Conservation (phyloP, 2,329 filamentous ascomycete genomes). For the Cladosporium sp. region DNA sequence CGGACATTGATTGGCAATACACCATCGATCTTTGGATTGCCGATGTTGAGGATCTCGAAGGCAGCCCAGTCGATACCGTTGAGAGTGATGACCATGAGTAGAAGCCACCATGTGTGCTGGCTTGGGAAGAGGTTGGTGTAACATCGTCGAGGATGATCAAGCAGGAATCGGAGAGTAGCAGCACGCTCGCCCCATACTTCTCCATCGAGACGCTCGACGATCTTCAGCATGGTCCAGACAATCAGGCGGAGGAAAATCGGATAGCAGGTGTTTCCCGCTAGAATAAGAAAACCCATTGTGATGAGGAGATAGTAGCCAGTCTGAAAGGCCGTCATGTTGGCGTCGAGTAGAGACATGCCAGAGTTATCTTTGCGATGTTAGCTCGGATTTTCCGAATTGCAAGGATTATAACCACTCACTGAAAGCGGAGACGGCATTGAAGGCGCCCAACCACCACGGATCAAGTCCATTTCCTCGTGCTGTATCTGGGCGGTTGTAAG, state of each 20-base stretch:
- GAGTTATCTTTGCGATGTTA: constrained; percentile 47
- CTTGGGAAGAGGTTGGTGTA: constrained; percentile 64
- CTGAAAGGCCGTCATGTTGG: constrained; percentile 65
- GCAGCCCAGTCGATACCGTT: constrained; percentile 56
- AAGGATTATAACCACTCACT: constrained; percentile 41
- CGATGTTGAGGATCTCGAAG: constrained; percentile 56
- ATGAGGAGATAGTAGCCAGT: constrained; percentile 47
- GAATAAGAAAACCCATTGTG: constrained; percentile 50
- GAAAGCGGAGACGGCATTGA: constrained; percentile 68
- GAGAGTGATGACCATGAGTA: constrained; percentile 52
- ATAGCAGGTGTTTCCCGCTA: constrained; percentile 58
- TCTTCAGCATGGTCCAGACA: constrained; percentile 57
- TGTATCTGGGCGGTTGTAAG: constrained; percentile 50
- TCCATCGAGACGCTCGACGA: constrained; percentile 41
- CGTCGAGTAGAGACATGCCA: constrained; percentile 67
- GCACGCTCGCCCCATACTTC: constrained; percentile 41
- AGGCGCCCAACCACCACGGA: constrained; percentile 68
- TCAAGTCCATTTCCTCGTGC: constrained; percentile 59
- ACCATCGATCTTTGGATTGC: constrained; percentile 51
- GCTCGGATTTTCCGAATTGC: neutral
- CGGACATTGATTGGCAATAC: constrained; percentile 48
- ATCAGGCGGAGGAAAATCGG: constrained; percentile 59
- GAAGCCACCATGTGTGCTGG: constrained; percentile 60
- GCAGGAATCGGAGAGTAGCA: constrained; percentile 55
- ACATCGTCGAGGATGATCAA: constrained; percentile 63